These are phyloP conservation scores for Fagopyrum homotropicum DNA, from an alignment of 148 eudicot species.

Conservation along the genomic window DNA sequence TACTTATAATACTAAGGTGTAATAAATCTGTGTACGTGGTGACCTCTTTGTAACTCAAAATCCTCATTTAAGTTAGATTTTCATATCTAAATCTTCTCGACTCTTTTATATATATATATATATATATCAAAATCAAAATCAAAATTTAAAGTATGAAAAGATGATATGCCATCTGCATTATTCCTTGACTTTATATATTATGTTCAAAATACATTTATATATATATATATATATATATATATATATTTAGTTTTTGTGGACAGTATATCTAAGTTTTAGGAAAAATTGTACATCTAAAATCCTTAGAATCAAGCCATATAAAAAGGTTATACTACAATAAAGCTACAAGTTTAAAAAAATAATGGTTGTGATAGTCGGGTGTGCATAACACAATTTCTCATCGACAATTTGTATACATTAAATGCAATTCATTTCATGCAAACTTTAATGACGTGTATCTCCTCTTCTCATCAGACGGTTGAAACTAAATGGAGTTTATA, in stretches of 20 bases:
- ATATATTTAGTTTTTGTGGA: background rate
- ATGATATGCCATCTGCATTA: background rate
- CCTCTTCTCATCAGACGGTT: background rate
- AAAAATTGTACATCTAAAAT: background rate
- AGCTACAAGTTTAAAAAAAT: no score
- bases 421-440: no score
- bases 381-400: no score
- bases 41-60: background rate
- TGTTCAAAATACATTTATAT: background rate
- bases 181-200: background rate
- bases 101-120: background rate
- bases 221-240: background rate
- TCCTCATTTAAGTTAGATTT: slow-evolving; percentile 3
- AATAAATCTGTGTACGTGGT: background rate
- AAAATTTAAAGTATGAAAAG: background rate
- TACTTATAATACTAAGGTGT: background rate
- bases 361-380: no score
- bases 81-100: background rate
- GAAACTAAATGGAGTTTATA: background rate
- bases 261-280: background rate
- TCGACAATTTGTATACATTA: no score
- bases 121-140: background rate
- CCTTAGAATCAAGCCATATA: background rate
- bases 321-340: background rate
- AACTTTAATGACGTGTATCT: background rate